phyloP scores from a whole-genome alignment of 495 filamentous ascomycete genomes.

The Penicillium taxi region DNA sequence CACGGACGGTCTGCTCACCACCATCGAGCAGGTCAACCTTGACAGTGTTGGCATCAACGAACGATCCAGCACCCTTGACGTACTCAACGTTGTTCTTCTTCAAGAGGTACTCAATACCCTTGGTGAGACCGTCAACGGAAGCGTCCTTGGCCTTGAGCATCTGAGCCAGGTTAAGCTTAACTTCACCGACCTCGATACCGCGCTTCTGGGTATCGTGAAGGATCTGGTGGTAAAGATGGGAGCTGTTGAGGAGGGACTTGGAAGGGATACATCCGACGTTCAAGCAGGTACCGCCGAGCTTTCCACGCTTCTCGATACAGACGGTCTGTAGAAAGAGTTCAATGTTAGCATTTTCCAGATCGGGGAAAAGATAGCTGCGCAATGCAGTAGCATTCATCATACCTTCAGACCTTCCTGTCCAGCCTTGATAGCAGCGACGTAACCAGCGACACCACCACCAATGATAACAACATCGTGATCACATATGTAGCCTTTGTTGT shows the following conservation, averaged over 20 bases:
- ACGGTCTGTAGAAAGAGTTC: constrained; percentile 54
- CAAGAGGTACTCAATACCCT: constrained; percentile 94
- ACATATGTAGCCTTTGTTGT: no score
- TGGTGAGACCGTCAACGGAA: constrained; percentile 82
- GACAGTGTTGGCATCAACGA: constrained; percentile 84
- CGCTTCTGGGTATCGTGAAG: constrained; percentile 95
- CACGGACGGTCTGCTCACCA: constrained; percentile 73
- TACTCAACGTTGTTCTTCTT: constrained; percentile 99
- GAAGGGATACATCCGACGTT: constrained; percentile 99
- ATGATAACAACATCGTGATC: constrained; percentile 91
- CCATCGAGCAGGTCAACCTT: constrained; percentile 84
- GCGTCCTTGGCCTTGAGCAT: constrained; percentile 98
- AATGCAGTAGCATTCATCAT: constrained; percentile 14
- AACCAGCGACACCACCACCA: constrained; percentile 95
- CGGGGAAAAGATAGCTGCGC: neutral
- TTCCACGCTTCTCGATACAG: constrained; percentile 97
- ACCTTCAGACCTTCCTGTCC: constrained; percentile 97
- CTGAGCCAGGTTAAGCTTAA: constrained; percentile 86
- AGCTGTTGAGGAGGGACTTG: constrained; percentile 99
- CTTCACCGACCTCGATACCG: constrained; percentile 92
- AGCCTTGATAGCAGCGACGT: constrained; percentile 98
- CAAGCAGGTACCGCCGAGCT: constrained; percentile 91
- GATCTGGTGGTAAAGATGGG: constrained; percentile 95
- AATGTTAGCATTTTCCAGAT: no score
- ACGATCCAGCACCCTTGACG: constrained; percentile 81